Conservation (phyloP, 2,329 filamentous ascomycete genomes). For the Epichloe elymi region DNA sequence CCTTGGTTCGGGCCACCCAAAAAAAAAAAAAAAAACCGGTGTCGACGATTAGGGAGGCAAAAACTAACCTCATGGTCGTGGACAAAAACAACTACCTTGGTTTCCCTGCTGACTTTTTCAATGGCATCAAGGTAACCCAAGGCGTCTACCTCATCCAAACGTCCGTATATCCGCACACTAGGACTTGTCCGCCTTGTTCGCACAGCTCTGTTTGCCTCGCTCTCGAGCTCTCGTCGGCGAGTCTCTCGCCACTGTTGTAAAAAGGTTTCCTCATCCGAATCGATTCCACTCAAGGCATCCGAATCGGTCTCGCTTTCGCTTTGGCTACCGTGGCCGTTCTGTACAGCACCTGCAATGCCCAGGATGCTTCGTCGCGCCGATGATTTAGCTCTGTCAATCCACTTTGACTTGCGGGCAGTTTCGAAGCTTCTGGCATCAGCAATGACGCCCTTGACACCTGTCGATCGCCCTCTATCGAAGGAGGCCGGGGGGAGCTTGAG, state of each 20-base stretch:
- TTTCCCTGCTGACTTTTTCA: constrained; percentile 72
- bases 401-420: constrained; percentile 45
- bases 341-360: constrained; percentile 25
- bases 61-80: constrained; percentile 68
- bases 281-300: constrained; percentile 29
- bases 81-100: constrained; percentile 84
- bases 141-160: constrained; percentile 73
- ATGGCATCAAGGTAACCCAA: constrained; percentile 91
- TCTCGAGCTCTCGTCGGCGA: constrained; percentile 64
- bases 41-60: background rate
- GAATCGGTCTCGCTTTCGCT: constrained; percentile 34
- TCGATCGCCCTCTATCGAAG: constrained; percentile 57
- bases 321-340: constrained; percentile 11
- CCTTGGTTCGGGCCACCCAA: background rate
- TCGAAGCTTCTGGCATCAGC: constrained; percentile 70
- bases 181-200: constrained; percentile 60
- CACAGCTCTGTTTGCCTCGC: constrained; percentile 38
- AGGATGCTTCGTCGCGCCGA: constrained; percentile 43
- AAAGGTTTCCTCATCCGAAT: constrained; percentile 66
- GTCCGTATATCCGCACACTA: constrained; percentile 65
- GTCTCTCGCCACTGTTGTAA: constrained; percentile 75
- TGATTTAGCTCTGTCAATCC: constrained; percentile 37
- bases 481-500: constrained; percentile 48
- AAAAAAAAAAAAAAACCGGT: constrained; percentile 7
- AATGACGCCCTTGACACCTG: constrained; percentile 78